A percentile compares a stretch with the other conserved stretches of the same genome.
Evolutionary conservation across 306 rosid species (phyloP).

Genomic region (Alnus glutinosa): DNA sequence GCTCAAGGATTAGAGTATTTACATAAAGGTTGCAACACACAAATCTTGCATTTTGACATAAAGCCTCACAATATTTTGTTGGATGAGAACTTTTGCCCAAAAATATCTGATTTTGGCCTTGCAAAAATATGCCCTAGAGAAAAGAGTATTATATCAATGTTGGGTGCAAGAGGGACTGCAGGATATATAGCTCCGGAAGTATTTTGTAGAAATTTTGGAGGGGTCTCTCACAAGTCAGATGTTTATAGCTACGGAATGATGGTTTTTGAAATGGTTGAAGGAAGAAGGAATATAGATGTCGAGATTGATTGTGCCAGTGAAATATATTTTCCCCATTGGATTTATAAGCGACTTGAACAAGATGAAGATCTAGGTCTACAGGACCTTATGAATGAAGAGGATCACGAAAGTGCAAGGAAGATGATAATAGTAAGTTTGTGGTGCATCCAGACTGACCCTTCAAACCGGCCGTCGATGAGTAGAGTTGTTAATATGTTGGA

Average conservation of each 20-base stretch:
- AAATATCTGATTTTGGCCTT: slow-evolving; percentile 39
- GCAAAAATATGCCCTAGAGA: slow-evolving; percentile 27
- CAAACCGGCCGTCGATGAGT: slow-evolving; percentile 25
- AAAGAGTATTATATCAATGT: slow-evolving; percentile 26
- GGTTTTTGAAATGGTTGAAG: slow-evolving; percentile 45
- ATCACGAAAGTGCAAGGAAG: slow-evolving; percentile 15
- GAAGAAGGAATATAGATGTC: slow-evolving; percentile 26
- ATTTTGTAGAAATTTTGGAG: slow-evolving; percentile 31
- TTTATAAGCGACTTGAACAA: slow-evolving; percentile 28
- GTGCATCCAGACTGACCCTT: slow-evolving; percentile 37
- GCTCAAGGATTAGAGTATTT: slow-evolving; percentile 23
- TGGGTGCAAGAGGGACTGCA: slow-evolving; percentile 32
- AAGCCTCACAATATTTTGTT: slow-evolving; percentile 27
- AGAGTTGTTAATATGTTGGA: slow-evolving; percentile 42
- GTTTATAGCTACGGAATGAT: slow-evolving; percentile 45
- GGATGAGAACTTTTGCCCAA: slow-evolving; percentile 22
- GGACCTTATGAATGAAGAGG: not conserved
- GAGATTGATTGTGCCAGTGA: slow-evolving; percentile 26
- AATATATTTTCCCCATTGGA: slow-evolving; percentile 38
- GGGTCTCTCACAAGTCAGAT: slow-evolving; percentile 41
- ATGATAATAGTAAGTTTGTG: slow-evolving; percentile 35
- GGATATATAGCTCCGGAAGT: slow-evolving; percentile 46
- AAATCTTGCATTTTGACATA: slow-evolving; percentile 24
- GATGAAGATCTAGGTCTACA: slow-evolving; percentile 16
- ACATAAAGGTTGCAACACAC: slow-evolving; percentile 14